Conservation (phyloP, 75 land plant genomes). For the Cryptomeria japonica region DNA sequence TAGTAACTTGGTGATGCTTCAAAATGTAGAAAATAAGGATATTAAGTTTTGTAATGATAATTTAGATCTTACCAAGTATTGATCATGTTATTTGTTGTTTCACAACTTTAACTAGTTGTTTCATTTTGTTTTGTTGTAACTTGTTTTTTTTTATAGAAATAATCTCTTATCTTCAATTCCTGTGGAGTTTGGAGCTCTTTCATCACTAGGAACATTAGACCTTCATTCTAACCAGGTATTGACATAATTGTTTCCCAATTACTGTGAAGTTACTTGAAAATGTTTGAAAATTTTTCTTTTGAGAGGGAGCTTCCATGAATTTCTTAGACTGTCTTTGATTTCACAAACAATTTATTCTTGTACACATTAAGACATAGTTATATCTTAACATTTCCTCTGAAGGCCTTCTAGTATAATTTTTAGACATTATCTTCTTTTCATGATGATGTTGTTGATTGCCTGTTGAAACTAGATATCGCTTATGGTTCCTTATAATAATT, state of each 20-base stretch:
- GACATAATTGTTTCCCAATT: background rate
- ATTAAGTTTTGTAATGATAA: background rate
- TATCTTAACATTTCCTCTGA: background rate
- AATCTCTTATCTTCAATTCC: conserved; percentile 69
- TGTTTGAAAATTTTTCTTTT: background rate
- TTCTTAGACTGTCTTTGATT: background rate
- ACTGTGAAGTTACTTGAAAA: background rate
- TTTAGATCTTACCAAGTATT: background rate
- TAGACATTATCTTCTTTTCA: background rate
- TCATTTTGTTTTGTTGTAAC: background rate
- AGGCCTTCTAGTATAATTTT: background rate
- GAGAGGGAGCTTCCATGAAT: background rate
- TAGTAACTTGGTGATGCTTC: background rate
- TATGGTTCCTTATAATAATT: background rate
- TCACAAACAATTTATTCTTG: background rate
- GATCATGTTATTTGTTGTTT: background rate
- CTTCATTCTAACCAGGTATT: conserved; percentile 89
- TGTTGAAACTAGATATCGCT: background rate
- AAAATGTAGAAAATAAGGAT: background rate
- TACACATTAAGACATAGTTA: background rate
- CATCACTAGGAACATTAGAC: conserved; percentile 73
- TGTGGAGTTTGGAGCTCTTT: conserved; percentile 62
- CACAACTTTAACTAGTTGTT: background rate
- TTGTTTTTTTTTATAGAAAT: conserved; percentile 40
- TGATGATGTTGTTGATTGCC: background rate